Evolutionary conservation across 2,329 filamentous ascomycete genomes (phyloP).

Genomic region (Sporothrix inflata): DNA sequence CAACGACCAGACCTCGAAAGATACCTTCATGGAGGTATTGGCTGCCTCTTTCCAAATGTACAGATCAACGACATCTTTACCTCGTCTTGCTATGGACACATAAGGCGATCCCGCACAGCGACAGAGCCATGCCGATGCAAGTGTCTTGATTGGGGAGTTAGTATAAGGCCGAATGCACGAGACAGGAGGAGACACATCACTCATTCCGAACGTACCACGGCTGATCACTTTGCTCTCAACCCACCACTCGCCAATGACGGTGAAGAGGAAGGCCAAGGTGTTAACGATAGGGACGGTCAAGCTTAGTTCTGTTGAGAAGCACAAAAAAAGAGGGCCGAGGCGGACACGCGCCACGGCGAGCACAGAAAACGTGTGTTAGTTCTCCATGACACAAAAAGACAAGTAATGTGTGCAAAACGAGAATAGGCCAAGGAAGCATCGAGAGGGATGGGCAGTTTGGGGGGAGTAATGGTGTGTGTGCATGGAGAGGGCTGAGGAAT

Average conservation of each 20-base stretch:
- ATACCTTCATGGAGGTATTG: background rate
- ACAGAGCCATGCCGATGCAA: slow-evolving; percentile 78
- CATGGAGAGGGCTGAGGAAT: slow-evolving; percentile 19
- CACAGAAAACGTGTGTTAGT: background rate
- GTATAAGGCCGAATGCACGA: background rate
- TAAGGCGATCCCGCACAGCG: slow-evolving; percentile 77
- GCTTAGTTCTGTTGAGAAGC: slow-evolving; percentile 69
- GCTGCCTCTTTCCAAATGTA: background rate
- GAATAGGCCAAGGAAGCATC: background rate
- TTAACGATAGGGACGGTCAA: slow-evolving; percentile 95
- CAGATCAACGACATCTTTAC: background rate
- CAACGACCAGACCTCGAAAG: background rate
- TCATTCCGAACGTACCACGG: slow-evolving; percentile 56
- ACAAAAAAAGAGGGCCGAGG: background rate
- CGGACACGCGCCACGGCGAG: background rate
- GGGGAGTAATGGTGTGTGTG: background rate
- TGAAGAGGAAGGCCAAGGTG: slow-evolving; percentile 93
- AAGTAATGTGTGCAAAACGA: background rate
- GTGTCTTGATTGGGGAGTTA: slow-evolving; percentile 61
- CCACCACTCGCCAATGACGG: slow-evolving; percentile 92
- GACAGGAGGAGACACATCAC: slow-evolving; percentile 36
- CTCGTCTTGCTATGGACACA: slow-evolving; percentile 72
- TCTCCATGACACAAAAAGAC: background rate
- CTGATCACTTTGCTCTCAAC: slow-evolving; percentile 90
- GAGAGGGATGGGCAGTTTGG: background rate